Evolutionary conservation across 1,139 yeast species (phyloP).

Genomic region (Taphrina deformans): DNA sequence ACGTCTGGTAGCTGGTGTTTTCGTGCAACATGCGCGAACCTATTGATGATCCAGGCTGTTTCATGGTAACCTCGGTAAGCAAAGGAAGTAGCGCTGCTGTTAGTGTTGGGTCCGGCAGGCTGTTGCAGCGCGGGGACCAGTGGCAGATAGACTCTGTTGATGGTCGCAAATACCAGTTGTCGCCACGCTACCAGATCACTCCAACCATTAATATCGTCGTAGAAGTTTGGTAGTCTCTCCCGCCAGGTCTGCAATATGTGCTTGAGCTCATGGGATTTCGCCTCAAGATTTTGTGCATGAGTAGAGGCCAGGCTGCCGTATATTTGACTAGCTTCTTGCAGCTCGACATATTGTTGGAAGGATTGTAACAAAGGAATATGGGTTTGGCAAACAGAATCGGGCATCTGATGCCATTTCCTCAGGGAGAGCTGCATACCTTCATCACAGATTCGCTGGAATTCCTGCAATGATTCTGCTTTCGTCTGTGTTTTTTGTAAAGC

Average conservation of each 20-base stretch:
- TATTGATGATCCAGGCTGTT: conserved; percentile 96
- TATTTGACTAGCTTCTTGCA: conserved; percentile 95
- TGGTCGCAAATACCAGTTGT: conserved; percentile 96
- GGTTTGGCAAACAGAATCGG: conserved; percentile 73
- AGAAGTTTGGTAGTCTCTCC: conserved; percentile 88
- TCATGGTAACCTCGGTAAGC: conserved; percentile 98
- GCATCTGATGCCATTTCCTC: conserved; percentile 91
- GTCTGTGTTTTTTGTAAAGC: conserved; percentile 92
- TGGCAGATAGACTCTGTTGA: conserved; percentile 91
- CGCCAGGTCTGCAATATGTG: conserved; percentile 97
- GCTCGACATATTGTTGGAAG: conserved; percentile 96
- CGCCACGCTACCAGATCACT: conserved; percentile 97
- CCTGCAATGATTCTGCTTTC: conserved; percentile 74
- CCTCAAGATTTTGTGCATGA: conserved; percentile 86
- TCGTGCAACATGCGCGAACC: conserved; percentile 98
- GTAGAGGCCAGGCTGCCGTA: conserved; percentile 87
- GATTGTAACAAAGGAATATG: conserved; percentile 89
- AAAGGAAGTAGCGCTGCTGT: conserved; percentile 59
- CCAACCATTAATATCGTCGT: conserved; percentile 99
- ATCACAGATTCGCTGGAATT: conserved; percentile 81
- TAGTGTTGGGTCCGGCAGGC: conserved; percentile 49
- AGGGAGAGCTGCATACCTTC: conserved; percentile 94
- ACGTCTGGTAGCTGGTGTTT: conserved; percentile 97
- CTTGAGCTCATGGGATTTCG: conserved; percentile 89
- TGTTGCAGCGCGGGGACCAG: conserved; percentile 83